These are phyloP conservation scores for Populus hybrid DNA, from an alignment of 441 rosid genomes.

Conservation along the genomic window DNA sequence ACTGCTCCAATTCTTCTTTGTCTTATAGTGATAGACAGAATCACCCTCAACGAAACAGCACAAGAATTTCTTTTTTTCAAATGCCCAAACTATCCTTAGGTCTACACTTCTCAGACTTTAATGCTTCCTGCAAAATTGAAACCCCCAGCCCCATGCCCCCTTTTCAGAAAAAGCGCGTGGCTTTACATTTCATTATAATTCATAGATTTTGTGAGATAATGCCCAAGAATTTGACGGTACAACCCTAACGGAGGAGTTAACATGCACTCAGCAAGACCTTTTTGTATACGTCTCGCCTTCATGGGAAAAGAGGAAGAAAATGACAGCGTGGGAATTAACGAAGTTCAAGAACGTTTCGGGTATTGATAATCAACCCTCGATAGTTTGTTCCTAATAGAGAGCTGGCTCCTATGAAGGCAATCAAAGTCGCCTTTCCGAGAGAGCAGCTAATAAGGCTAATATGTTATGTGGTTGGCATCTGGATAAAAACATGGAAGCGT, in stretches of 20 bases:
- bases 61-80: neutral
- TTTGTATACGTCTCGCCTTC: too few species aligned
- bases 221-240: neutral
- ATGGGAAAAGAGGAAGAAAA: neutral
- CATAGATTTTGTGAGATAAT: neutral
- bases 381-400: too few species aligned
- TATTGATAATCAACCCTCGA: too few species aligned
- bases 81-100: neutral
- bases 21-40: neutral
- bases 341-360: too few species aligned
- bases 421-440: neutral
- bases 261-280: neutral
- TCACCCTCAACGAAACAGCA: neutral
- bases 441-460: neutral
- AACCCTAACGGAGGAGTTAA: neutral
- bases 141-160: neutral
- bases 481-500: neutral
- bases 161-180: neutral
- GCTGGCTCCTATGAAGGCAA: too few species aligned
- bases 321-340: neutral
- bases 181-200: too few species aligned
- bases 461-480: neutral
- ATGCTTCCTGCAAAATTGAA: too few species aligned
- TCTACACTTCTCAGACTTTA: neutral
- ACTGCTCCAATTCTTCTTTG: neutral